Evolutionary conservation across 2,329 filamentous ascomycete species (phyloP), one percentile per base, ranked within the genome.

Genomic region (Penicillium hordei): DNA sequence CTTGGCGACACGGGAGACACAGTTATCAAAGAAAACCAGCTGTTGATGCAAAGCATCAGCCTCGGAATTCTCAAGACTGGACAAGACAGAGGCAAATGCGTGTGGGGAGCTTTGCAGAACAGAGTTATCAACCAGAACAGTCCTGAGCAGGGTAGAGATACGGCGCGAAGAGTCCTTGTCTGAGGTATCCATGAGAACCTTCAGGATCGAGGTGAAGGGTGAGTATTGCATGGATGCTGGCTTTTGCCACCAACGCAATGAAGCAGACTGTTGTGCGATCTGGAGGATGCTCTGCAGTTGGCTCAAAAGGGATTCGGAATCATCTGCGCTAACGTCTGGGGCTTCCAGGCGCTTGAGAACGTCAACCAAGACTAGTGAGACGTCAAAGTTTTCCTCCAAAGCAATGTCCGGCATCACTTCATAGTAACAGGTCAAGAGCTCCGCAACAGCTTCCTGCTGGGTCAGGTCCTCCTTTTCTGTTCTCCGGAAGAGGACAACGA

Each of bases 171-270:
- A 71, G 17, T 69, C 62, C 31, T 68, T 65, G 29, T 71, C 70
- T 0, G 67, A 60, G 7, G 71, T 67, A 29, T 64, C 65, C 25
- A 72, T 65, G 21, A 75, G 65, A 15, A 76, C 71, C 60, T 73
- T 77, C 48, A 78, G 59, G 38, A 79, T 72, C 5, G 74, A 76
- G 17, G 71, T 74, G 62, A 77, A 75, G 21, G 75, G 72, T 43
- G 76, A 75, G 55, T 72, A 72, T 62, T 78, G 73, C 63, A 81
- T 55, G 5, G 29, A 29, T 57, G 60, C 73, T 60, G 82, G 79
- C 68, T 90, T 93, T 61, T 89, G 83, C 78, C 94, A 97, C 93
- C 93, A 97, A 61, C 89, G 86, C 87, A 96, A 94, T 6, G 88
- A 87, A 0, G 90, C 86, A 3, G 92, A 95, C 66, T 88, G 86